Base-by-base conservation (phyloP, 768 basidiomycete genomes). In the Suillus variegatus region DNA sequence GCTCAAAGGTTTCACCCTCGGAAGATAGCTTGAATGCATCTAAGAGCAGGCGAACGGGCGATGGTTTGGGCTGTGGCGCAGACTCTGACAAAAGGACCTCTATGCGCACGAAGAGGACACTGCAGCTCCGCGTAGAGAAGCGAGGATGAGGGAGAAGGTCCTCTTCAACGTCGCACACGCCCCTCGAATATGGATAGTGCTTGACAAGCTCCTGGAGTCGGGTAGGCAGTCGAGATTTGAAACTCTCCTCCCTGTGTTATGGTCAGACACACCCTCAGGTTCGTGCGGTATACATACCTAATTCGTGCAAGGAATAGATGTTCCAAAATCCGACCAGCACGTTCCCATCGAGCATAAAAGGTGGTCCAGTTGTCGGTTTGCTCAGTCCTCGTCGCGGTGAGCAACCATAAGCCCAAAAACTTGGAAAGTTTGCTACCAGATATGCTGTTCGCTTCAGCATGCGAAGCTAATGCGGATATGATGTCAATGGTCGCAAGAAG, bases 361-460 rank as follows among this genome's bases (percentile, higher is more conserved):
- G 80, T 73, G 14, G 74, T 64, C 88, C 87, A 92, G 62, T 87
- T 85, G 60, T 90, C 88, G 1, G 77, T 81, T 12, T 78, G 77
- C 51, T 83, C 81, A 4, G 80, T 77, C 35, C 84, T 79, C 46
- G 81, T 79, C 1, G 82, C 73, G 4, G 84, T 77, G 16, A 94
- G 77, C 25, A 93, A 76, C 92, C 92, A 94, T 57, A 92, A 73
- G 14, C 92, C 92, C 55, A 91, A 79, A 64, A 88, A 81, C 74
- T 88, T 92, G 38, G 88, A 85, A 9, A 93, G 80, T 71, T 90
- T 93, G 79, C 90, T 92, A 35, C 90, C 92, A 7, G 90, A 91
- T 2, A 87, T 87, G 60, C 91, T 84, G 70, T 90, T 93, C 6
- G 79, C 79, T 69, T 93, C 93, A 9, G 88, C 82, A 69, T 90